Conservation (phyloP, 768 basidiomycete species). For the Phlebiopsis flavidoalba region DNA sequence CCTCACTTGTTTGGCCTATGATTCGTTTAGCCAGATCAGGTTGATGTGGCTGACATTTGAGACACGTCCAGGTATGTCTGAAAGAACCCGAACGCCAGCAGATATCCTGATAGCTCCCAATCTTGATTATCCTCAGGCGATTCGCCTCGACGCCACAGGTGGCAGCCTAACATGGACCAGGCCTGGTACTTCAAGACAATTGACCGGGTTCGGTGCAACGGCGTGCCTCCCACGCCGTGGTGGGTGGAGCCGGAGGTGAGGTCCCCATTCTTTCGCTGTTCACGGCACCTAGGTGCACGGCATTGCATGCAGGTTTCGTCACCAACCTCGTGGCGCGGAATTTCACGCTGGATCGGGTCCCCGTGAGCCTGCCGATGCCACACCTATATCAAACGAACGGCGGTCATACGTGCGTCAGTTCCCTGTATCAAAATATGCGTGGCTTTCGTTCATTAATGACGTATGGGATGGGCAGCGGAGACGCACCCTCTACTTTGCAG, state of each 20-base stretch:
- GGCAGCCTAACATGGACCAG: constrained; percentile 54
- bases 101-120: background rate
- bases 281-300: background rate
- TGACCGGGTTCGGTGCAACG: constrained; percentile 47
- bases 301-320: constrained; percentile 31
- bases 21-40: constrained; percentile 41
- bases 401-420: constrained; percentile 34
- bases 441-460: background rate
- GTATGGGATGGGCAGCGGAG: constrained; percentile 27
- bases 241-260: constrained; percentile 48
- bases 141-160: constrained; percentile 41
- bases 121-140: constrained; percentile 28
- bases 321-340: constrained; percentile 39
- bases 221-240: constrained; percentile 50
- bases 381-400: constrained; percentile 50
- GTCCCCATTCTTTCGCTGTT: background rate
- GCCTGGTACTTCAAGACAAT: constrained; percentile 56
- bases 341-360: constrained; percentile 40
- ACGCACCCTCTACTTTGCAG: constrained; percentile 41
- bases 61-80: constrained; percentile 36
- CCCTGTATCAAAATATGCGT: background rate
- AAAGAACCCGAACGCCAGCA: background rate
- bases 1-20: background rate
- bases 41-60: constrained; percentile 47
- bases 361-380: constrained; percentile 39